Evolutionary conservation across 1,139 yeast species (phyloP).

Genomic region (Maudiozyma humilis): DNA sequence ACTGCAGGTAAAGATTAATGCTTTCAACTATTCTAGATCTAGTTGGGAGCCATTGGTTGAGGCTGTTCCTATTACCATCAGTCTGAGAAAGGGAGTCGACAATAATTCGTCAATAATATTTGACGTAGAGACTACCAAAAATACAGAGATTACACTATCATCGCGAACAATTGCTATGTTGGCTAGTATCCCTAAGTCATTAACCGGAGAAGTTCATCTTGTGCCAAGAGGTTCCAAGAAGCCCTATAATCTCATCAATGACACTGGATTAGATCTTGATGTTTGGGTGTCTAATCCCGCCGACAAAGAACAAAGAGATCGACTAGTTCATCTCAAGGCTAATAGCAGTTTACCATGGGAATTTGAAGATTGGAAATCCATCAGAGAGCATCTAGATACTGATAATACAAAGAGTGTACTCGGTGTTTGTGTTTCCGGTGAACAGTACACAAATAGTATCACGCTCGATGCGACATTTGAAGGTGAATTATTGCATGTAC

Average conservation of each 20-base stretch:
- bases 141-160: constrained; percentile 75
- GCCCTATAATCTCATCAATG: constrained; percentile 74
- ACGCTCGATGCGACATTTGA: constrained; percentile 60
- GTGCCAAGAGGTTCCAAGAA: constrained; percentile 72
- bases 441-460: constrained; percentile 46
- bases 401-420: constrained; percentile 53
- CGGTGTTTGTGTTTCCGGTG: constrained; percentile 52
- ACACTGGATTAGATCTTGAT: constrained; percentile 72
- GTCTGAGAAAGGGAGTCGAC: constrained; percentile 44
- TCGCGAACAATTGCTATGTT: constrained; percentile 73
- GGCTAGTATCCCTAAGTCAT: constrained; percentile 55
- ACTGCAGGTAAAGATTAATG: constrained; percentile 63
- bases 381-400: constrained; percentile 71
- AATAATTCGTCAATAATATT: constrained; percentile 41
- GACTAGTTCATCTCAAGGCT: constrained; percentile 38
- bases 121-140: constrained; percentile 63
- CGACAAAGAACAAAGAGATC: constrained; percentile 23
- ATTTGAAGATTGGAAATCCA: constrained; percentile 86
- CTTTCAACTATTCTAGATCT: constrained; percentile 84
- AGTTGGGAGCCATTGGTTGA: constrained; percentile 96
- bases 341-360: constrained; percentile 68
- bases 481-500: constrained; percentile 69
- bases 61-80: constrained; percentile 75
- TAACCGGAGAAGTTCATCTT: constrained; percentile 43
- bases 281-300: constrained; percentile 59